Percentiles rank a stretch among this genome's conserved stretches.
Evolutionary conservation across 352 stramenopile species (phyloP).

Genomic region (Globisporangium takayamanum): DNA sequence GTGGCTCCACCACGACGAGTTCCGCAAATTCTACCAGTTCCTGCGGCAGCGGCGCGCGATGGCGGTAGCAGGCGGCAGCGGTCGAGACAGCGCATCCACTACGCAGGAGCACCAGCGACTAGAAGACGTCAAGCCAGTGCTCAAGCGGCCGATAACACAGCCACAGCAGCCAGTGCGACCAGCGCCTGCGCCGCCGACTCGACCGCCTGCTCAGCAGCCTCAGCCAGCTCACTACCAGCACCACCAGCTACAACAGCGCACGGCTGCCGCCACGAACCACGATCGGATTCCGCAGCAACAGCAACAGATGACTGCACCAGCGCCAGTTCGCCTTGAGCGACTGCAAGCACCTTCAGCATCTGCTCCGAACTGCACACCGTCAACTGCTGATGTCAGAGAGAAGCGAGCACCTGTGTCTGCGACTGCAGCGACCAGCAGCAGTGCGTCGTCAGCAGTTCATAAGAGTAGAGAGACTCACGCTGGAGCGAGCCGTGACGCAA

Average conservation of each 20-base stretch:
- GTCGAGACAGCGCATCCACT: background rate
- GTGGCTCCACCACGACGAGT: constrained; percentile 65
- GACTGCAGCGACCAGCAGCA: background rate
- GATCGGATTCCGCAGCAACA: background rate
- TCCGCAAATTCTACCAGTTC: constrained; percentile 51
- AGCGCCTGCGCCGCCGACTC: background rate
- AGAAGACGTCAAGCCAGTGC: constrained; percentile 5
- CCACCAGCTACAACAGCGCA: background rate
- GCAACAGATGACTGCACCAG: background rate
- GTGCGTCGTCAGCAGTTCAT: background rate
- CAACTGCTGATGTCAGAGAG: background rate
- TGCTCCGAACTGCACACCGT: background rate
- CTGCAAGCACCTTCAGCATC: background rate
- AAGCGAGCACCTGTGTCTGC: background rate
- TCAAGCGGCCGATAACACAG: background rate
- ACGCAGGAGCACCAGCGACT: too few relatives aligned
- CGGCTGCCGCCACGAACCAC: constrained; percentile 1
- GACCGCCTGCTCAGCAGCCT: background rate
- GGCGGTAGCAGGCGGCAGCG: background rate
- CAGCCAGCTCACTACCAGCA: background rate
- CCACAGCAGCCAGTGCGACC: background rate
- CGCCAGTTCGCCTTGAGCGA: background rate
- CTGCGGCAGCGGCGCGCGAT: constrained; percentile 22
- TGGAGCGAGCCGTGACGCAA: background rate
- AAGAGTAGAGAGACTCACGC: too few relatives aligned